These are phyloP conservation scores for Phytophthora pini DNA, from an alignment of 352 stramenopile species.

Conservation along the genomic window DNA sequence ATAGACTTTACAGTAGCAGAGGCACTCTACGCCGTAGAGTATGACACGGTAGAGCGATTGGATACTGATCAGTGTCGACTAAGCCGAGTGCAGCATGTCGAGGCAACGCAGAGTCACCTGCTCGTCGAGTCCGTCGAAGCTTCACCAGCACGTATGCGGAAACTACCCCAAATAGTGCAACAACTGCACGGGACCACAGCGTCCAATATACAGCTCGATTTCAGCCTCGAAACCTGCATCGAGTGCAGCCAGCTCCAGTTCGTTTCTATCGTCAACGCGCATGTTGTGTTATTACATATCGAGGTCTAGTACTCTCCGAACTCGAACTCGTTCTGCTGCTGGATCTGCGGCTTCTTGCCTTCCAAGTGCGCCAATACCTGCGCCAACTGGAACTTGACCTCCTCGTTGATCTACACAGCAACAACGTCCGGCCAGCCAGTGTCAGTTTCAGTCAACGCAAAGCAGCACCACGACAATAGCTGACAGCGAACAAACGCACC, in stretches of 20 bases:
- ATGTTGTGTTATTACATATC: constrained; percentile 35
- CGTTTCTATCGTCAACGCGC: constrained; percentile 21
- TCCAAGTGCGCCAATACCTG: constrained; percentile 81
- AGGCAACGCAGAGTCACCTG: no score
- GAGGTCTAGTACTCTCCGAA: constrained; percentile 31
- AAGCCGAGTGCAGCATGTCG: no score
- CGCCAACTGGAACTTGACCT: constrained; percentile 76
- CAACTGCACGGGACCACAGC: no score
- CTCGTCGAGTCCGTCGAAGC: no score
- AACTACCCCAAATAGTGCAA: no score
- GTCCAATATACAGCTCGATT: no score
- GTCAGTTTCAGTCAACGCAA: constrained; percentile 7
- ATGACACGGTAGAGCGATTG: background rate
- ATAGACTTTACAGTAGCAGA: background rate
- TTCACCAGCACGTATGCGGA: no score
- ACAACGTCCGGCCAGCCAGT: constrained; percentile 1
- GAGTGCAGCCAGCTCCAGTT: background rate
- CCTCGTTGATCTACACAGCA: constrained; percentile 67
- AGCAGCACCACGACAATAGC: background rate
- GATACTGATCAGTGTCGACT: constrained; percentile 12
- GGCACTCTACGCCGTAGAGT: background rate
- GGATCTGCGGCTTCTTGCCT: constrained; percentile 44
- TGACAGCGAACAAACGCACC: constrained; percentile 43
- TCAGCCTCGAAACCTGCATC: no score
- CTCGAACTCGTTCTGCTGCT: constrained; percentile 37